Percentiles rank a stretch among this genome's conserved stretches.
Evolutionary conservation across 2,329 filamentous ascomycete genomes (phyloP).

Genomic region (Cylindrodendrum hubeiense): DNA sequence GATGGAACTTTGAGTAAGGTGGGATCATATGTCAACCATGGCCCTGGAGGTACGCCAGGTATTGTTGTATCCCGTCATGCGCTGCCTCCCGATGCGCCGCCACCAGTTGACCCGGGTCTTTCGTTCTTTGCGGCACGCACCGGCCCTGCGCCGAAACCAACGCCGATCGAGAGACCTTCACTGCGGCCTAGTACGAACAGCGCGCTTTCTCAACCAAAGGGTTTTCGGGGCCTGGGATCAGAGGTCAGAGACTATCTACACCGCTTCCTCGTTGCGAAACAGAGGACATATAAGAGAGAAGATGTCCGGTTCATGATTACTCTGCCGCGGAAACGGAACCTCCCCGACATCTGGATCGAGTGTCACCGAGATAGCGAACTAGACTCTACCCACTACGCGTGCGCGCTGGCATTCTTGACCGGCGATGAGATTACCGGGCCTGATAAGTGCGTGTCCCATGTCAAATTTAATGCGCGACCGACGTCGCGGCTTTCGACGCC

Average conservation of each 20-base stretch:
- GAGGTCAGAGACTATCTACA: constrained; percentile 41
- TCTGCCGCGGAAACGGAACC: constrained; percentile 38
- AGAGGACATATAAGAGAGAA: constrained; percentile 32
- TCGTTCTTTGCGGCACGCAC: constrained; percentile 20
- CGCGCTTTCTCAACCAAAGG: neutral
- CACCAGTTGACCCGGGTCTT: constrained; percentile 32
- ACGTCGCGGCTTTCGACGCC: constrained; percentile 39
- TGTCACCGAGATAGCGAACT: constrained; percentile 37
- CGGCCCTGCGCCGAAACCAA: neutral
- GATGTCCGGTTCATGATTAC: constrained; percentile 42
- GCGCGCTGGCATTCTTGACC: constrained; percentile 48
- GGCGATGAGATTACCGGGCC: constrained; percentile 42
- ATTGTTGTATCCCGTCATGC: constrained; percentile 46
- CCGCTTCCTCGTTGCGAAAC: constrained; percentile 31
- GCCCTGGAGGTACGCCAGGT: constrained; percentile 37
- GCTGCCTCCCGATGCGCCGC: constrained; percentile 36
- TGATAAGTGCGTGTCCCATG: constrained; percentile 33
- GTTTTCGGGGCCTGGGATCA: neutral
- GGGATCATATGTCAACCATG: constrained; percentile 39
- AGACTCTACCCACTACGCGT: constrained; percentile 42
- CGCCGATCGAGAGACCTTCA: neutral
- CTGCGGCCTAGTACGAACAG: neutral
- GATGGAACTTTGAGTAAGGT: constrained; percentile 54
- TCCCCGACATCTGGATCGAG: constrained; percentile 45
- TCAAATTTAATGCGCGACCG: neutral